These are phyloP conservation scores for Collariella sp. DNA, from an alignment of 495 filamentous ascomycete species.

Conservation along the genomic window DNA sequence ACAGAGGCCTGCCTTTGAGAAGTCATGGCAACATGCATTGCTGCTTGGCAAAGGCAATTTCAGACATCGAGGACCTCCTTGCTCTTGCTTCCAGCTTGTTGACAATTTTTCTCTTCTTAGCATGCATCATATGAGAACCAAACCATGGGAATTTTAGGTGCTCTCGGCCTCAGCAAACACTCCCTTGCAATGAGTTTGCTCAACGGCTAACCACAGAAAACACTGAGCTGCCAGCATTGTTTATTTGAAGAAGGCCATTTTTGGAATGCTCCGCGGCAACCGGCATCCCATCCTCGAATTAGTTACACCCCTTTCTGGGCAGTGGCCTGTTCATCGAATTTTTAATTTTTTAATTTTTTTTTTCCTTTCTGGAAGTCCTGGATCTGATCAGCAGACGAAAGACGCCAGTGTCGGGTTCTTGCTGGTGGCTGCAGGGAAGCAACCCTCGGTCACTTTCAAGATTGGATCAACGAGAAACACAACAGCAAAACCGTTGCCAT, in stretches of 20 bases:
- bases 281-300: not conserved
- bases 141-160: not conserved
- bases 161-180: too few relatives aligned
- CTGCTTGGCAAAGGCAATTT: not conserved
- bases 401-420: not conserved
- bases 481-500: not conserved
- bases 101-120: not conserved
- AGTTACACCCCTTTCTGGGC: not conserved
- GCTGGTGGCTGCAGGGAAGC: not conserved
- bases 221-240: constrained; percentile 11
- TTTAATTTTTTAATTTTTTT: not conserved
- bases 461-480: not conserved
- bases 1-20: too few relatives aligned
- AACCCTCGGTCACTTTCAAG: not conserved
- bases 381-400: not conserved
- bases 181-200: too few relatives aligned
- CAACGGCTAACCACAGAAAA: too few relatives aligned
- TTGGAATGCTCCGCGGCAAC: constrained; percentile 14
- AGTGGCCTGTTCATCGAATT: not conserved
- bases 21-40: too few relatives aligned
- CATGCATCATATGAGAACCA: too few relatives aligned
- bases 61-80: not conserved
- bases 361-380: not conserved
- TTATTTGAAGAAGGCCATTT: constrained; percentile 15
- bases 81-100: too few relatives aligned